Conservation (phyloP, 176 grass and related monocot species). For the Oryza punctata region DNA sequence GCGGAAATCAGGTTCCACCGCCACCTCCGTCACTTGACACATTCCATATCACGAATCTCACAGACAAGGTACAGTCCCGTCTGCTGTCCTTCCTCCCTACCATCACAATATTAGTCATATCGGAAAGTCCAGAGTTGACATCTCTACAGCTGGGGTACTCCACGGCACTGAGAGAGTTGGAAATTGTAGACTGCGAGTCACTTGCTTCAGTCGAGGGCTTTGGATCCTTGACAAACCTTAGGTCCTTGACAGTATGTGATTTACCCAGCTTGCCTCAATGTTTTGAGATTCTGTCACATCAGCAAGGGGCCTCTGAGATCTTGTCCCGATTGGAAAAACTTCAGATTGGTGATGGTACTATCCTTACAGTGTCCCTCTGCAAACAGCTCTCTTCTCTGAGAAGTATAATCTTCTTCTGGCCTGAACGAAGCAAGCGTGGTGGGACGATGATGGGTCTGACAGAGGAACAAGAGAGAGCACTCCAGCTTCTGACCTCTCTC, state of each 20-base stretch:
- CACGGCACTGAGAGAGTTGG: neutral
- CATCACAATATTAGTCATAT: neutral
- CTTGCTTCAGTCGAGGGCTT: slow-evolving; percentile 1
- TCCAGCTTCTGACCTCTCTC: slow-evolving; percentile 25
- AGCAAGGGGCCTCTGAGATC: neutral
- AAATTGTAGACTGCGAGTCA: neutral
- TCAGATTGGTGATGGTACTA: neutral
- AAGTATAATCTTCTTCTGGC: neutral
- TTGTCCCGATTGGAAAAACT: neutral
- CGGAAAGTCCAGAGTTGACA: neutral
- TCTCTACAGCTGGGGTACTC: slow-evolving; percentile 22
- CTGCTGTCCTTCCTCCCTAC: neutral
- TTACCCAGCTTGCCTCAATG: neutral
- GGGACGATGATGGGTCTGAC: neutral
- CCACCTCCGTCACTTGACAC: neutral
- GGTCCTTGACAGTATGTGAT: neutral
- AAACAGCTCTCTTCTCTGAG: slow-evolving; percentile 25
- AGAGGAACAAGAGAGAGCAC: slow-evolving; percentile 31
- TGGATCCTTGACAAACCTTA: neutral
- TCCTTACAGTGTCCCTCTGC: slow-evolving; percentile 25
- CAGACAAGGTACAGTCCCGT: neutral
- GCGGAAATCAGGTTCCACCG: neutral
- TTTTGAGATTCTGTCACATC: neutral
- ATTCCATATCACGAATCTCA: neutral
- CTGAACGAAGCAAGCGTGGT: neutral